Evolutionary conservation across 2,329 filamentous ascomycete species (phyloP), one percentile per base, ranked within the genome.

Genomic region (Amphichorda felina): DNA sequence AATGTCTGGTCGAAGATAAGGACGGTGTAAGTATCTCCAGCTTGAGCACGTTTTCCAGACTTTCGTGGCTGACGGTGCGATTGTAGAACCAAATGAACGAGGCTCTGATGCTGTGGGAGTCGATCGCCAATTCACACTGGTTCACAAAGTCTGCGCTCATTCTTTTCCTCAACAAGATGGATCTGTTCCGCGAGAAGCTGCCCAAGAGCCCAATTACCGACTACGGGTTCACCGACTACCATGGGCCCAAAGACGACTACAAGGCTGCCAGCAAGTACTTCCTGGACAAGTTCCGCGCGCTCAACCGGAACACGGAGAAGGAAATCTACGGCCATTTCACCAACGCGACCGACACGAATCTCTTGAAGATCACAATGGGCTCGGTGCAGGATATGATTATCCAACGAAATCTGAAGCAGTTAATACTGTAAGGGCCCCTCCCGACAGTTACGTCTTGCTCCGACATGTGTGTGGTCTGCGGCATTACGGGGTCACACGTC

Each of bases 1-100:
- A 96, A 58, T 94, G 88, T 50, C 65, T 96, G 33, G 86, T 95
- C 4, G 89, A 96, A 62, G 89, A 96, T 56, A 88, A 94, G 59
- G 91, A 94, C 55, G 88, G 88, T 43, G 87, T 94, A 27, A 14
- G 35, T 36, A 14, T 34, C n/a, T 30, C 14, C 28, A 15, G 4
- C 4, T 4, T 15, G n/a, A n/a, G 18, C 18, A 24, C 10, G 17
- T 17, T 18, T 35, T 22, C 33, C 8, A 10, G 13, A 24, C 6
- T 6, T 10, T 10, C 6, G 21, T 10, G 10, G 21, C 21, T 24
- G 21, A 24, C 21, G 10, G 25, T 16, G 18, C 31, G 11, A 7
- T 9, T 4, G 17, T 44, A 87, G 82, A 89, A 89, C 55, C 83
- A 88, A 82, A 89, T 88, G 82, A 84, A 87, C 57, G 83, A 89